Base-by-base conservation (phyloP, 106 monocot species). In the Dendrobium huoshanense region DNA sequence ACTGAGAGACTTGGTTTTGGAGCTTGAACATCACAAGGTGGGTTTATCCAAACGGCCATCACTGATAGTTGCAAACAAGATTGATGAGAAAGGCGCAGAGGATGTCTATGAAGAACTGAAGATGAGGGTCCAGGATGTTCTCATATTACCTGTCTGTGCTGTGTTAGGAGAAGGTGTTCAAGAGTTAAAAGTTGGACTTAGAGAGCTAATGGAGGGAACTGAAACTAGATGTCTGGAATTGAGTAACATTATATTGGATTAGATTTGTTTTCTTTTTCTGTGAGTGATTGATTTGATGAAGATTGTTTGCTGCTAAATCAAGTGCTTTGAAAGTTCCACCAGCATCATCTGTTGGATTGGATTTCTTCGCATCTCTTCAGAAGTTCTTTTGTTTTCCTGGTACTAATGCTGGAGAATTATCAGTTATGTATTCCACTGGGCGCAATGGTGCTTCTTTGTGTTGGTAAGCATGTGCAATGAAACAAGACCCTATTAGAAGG, bases 31-130 rank as follows among this genome's bases (percentile, higher is more conserved):
- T 87, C 85, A 98, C 80, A 87, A 86, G 75, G 85, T 85, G 78
- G 98, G 95, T 0, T 74, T 98, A 81, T 85, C 94, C 1, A 72
- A 80, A 56, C 59, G 89, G 16, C 94, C 94, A 16, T 94, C 94
- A 13, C 74, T 94, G 55, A 77, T 98, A 18, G 94, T 98, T 22
- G 97, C 94, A 7, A 98, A 98, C 79, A 98, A 98, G 77, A 89
- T 95, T 41, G 94, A 98, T 70, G 94, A 94, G 77, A 82, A 91
- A 11, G 94, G 94, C 29, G 88, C 94, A 4, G 92, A 89, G 43
- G 58, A 80, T 64, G 80, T 86, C 18, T 89, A 81, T n/a, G 85
- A 88, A 84, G 97, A 98, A 78, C 77, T 98, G 58, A 87, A 87
- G 86, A 88, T 77, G 77, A 87, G 97, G 85, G 92, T 98, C 0